These are phyloP conservation scores for Cladorrhinum sp. DNA, from an alignment of 2,329 filamentous ascomycete genomes.

Conservation along the genomic window DNA sequence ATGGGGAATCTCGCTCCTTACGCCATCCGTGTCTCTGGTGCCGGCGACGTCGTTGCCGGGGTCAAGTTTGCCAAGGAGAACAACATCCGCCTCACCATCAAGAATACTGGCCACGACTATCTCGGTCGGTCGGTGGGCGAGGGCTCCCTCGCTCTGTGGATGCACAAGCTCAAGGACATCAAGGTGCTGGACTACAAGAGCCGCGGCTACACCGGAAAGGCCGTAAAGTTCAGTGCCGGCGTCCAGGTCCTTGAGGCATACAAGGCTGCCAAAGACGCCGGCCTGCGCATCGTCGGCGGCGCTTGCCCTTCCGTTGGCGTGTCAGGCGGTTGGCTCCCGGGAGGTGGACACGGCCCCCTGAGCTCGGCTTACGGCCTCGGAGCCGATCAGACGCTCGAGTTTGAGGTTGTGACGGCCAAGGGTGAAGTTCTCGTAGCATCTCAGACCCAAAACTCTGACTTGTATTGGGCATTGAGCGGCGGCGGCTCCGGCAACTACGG, in stretches of 20 bases:
- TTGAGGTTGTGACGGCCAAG: conserved; percentile 38
- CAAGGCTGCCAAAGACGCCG: not conserved
- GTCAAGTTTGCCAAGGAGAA: conserved; percentile 14
- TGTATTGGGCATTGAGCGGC: conserved; percentile 26
- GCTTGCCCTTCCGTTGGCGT: conserved; percentile 19
- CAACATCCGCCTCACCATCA: conserved; percentile 39
- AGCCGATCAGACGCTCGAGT: conserved; percentile 24
- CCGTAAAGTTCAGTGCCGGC: conserved; percentile 14
- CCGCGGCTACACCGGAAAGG: conserved; percentile 6
- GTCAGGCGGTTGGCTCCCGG: conserved; percentile 14
- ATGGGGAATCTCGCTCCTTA: conserved; percentile 4
- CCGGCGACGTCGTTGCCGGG: conserved; percentile 2
- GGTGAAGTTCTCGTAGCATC: conserved; percentile 28
- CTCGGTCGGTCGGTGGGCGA: conserved; percentile 6
- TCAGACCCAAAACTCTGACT: conserved; percentile 20
- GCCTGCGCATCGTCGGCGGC: conserved; percentile 8
- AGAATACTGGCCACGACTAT: conserved; percentile 42
- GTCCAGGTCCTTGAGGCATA: conserved; percentile 9
- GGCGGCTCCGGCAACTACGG: conserved; percentile 23
- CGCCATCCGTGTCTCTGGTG: conserved; percentile 10
- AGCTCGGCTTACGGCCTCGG: conserved; percentile 10
- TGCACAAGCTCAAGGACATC: conserved; percentile 13
- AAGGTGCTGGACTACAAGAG: conserved; percentile 3
- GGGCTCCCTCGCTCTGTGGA: conserved; percentile 17
- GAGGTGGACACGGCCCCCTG: conserved; percentile 14